A percentile compares a stretch with the other conserved stretches of the same genome.
Conservation (phyloP, 169 alveolate species). For the Blepharisma undulans region DNA sequence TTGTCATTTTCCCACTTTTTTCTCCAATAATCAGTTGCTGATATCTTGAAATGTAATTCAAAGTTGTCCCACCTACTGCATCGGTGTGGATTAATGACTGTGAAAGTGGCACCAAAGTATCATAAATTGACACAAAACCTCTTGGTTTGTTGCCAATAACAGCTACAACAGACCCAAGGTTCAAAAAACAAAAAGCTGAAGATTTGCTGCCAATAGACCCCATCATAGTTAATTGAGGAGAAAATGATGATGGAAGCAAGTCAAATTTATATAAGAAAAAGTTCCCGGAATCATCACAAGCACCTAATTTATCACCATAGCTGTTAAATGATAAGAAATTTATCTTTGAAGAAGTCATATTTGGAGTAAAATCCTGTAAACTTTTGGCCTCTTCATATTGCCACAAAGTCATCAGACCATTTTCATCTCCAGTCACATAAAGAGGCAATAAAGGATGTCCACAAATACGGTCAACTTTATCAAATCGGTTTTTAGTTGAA, state of each 20-base stretch:
- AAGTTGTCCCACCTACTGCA: background rate
- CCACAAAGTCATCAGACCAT: background rate
- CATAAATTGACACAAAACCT: slow-evolving; percentile 24
- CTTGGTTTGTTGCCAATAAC: slow-evolving; percentile 5
- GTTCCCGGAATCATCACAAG: slow-evolving; percentile 35
- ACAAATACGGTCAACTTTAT: background rate
- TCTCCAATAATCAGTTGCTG: background rate
- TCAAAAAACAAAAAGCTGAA: background rate
- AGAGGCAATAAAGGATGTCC: slow-evolving; percentile 17
- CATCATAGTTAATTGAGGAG: slow-evolving; percentile 6
- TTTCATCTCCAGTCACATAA: slow-evolving; percentile 15
- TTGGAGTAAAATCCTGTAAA: background rate
- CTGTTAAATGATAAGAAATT: background rate
- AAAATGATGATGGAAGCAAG: slow-evolving; percentile 15
- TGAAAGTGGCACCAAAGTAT: slow-evolving; percentile 19
- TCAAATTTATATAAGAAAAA: slow-evolving; percentile 34
- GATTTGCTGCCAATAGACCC: background rate
- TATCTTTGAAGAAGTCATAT: background rate
- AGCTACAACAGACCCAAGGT: slow-evolving; percentile 27
- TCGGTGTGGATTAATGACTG: background rate
- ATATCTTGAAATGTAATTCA: background rate
- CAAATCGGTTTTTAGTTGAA: background rate
- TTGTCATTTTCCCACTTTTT: slow-evolving; percentile 17
- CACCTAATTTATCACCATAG: slow-evolving; percentile 35
- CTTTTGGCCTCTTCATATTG: background rate